Percentiles rank a stretch among this genome's conserved stretches.
These are phyloP conservation scores for Scedosporium minutisporum DNA, from an alignment of 2,329 filamentous ascomycete species.

Conservation along the genomic window DNA sequence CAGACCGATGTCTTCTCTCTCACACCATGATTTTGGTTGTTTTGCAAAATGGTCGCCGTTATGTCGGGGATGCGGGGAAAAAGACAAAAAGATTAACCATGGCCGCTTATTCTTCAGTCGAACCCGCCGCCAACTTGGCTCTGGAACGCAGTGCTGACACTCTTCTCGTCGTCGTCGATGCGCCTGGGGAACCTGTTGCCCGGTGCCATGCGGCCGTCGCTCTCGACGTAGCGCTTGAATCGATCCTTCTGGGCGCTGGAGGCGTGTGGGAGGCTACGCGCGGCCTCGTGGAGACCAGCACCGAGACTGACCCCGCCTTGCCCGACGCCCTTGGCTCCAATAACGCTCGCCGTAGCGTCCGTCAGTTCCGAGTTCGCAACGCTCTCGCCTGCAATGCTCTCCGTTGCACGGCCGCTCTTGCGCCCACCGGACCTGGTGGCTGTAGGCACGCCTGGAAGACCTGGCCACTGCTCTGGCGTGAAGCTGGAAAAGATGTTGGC, in stretches of 20 bases:
- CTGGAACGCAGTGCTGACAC: slow-evolving; percentile 91
- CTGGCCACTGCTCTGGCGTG: slow-evolving; percentile 78
- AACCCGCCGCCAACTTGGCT: slow-evolving; percentile 72
- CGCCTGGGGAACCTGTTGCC: slow-evolving; percentile 45
- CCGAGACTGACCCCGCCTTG: slow-evolving; percentile 83
- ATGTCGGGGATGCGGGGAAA: neutral
- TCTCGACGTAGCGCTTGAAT: slow-evolving; percentile 89
- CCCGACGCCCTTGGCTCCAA: slow-evolving; percentile 63
- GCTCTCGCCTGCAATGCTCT: slow-evolving; percentile 84
- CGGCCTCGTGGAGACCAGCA: slow-evolving; percentile 65
- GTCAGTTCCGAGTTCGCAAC: slow-evolving; percentile 86
- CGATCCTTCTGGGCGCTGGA: slow-evolving; percentile 50
- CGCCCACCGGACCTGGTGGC: slow-evolving; percentile 56
- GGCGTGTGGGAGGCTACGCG: slow-evolving; percentile 44
- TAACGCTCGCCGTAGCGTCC: slow-evolving; percentile 69
- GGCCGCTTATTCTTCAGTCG: slow-evolving; percentile 30
- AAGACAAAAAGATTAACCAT: neutral
- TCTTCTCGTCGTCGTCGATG: slow-evolving; percentile 89
- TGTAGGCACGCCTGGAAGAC: slow-evolving; percentile 54
- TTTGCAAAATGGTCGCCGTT: too few relatives aligned
- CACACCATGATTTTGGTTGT: too few relatives aligned
- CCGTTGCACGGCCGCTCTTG: slow-evolving; percentile 55
- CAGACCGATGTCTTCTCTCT: neutral
- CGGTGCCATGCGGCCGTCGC: slow-evolving; percentile 58
- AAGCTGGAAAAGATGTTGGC: slow-evolving; percentile 95